These are phyloP conservation scores for Diaporthe eres DNA, from an alignment of 2,329 filamentous ascomycete genomes.

Conservation along the genomic window DNA sequence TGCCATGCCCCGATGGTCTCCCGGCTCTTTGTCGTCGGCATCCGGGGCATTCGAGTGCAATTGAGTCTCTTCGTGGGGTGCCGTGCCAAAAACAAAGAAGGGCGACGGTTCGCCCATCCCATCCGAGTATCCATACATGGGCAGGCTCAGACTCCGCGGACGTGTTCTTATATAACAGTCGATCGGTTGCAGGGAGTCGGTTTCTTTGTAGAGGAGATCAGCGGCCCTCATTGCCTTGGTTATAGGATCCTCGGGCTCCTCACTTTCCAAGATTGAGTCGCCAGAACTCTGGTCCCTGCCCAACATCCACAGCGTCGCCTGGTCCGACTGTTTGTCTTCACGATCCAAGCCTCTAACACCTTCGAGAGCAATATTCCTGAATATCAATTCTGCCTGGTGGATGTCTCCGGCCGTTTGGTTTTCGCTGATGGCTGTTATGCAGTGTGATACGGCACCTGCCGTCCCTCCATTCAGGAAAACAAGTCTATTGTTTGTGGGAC, in stretches of 20 bases:
- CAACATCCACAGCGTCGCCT: conserved; percentile 29
- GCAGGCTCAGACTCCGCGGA: conserved; percentile 65
- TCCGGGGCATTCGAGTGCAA: not conserved
- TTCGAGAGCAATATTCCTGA: conserved; percentile 64
- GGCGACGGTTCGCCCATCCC: conserved; percentile 60
- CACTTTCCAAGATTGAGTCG: conserved; percentile 39
- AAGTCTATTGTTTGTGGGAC: conserved; percentile 63
- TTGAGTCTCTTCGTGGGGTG: conserved; percentile 31
- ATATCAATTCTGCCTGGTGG: conserved; percentile 64
- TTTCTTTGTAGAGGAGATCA: conserved; percentile 69
- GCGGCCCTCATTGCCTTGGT: conserved; percentile 71
- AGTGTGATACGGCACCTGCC: conserved; percentile 66
- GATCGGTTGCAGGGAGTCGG: conserved; percentile 65
- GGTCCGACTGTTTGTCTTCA: conserved; percentile 32
- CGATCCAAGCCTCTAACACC: conserved; percentile 51
- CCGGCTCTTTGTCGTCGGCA: not conserved
- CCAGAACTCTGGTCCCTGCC: conserved; percentile 39
- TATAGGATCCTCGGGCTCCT: conserved; percentile 61
- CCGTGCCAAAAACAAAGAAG: conserved; percentile 63
- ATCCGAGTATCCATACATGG: conserved; percentile 60
- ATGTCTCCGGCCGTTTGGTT: conserved; percentile 65
- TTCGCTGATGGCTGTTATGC: conserved; percentile 67
- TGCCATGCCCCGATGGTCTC: not conserved
- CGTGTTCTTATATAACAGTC: conserved; percentile 57
- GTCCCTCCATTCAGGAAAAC: conserved; percentile 75